Evolutionary conservation across 768 basidiomycete species (phyloP).

Genomic region (Mycena haematopus): DNA sequence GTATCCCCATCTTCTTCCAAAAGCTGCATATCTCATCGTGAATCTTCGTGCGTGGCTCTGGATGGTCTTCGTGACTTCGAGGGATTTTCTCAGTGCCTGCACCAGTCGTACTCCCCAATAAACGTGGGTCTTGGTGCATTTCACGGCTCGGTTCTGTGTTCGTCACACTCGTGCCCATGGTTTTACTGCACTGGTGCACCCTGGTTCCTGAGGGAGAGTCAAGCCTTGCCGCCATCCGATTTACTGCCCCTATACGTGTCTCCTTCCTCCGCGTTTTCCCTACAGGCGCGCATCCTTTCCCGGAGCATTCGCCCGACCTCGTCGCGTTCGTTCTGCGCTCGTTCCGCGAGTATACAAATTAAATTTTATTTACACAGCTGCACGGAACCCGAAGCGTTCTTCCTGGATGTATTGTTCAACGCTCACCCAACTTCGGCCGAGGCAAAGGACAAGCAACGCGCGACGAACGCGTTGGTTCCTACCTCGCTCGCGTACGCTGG

Average conservation of each 20-base stretch:
- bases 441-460: constrained; percentile 63
- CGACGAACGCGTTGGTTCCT: constrained; percentile 74
- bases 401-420: constrained; percentile 78
- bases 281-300: constrained; percentile 67
- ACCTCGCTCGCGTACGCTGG: constrained; percentile 77
- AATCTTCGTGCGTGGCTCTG: too few species aligned
- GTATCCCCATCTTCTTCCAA: too few species aligned
- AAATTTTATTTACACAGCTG: constrained; percentile 45
- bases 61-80: too few species aligned
- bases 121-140: too few species aligned
- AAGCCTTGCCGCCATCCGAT: constrained; percentile 74
- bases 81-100: too few species aligned
- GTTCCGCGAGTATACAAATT: constrained; percentile 12
- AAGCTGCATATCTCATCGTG: too few species aligned
- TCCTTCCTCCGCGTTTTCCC: constrained; percentile 73
- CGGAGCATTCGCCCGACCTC: constrained; percentile 56
- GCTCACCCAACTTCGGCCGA: constrained; percentile 58
- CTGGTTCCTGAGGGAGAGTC: constrained; percentile 63
- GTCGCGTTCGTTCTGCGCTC: constrained; percentile 56
- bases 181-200: constrained; percentile 73
- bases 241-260: constrained; percentile 70
- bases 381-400: constrained; percentile 78
- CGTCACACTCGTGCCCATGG: constrained; percentile 37
- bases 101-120: too few species aligned
- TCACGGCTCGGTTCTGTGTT: too few species aligned